A percentile compares a stretch with the other conserved stretches of the same genome.
These are phyloP conservation scores for Cladosporium sp. DNA, from an alignment of 2,329 filamentous ascomycete genomes.

Conservation along the genomic window DNA sequence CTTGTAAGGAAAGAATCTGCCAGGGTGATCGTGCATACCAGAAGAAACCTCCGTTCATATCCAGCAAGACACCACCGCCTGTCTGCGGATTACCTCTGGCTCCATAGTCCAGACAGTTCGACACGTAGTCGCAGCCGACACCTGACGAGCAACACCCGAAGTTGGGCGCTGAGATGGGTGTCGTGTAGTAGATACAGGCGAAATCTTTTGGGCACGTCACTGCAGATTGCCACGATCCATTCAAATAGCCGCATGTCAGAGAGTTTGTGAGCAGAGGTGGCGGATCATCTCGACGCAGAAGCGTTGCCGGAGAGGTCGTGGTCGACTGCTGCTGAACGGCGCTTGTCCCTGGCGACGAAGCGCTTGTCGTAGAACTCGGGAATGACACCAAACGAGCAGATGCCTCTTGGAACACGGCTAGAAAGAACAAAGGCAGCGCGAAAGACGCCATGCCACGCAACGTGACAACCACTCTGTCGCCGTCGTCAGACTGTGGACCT, in stretches of 20 bases:
- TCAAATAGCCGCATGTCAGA: slow-evolving; percentile 8
- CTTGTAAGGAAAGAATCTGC: not conserved
- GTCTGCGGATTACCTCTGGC: not conserved
- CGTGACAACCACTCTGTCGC: no score
- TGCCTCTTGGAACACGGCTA: no score
- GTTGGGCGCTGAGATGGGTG: slow-evolving; percentile 2
- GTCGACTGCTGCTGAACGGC: no score
- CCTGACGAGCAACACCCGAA: slow-evolving; percentile 10
- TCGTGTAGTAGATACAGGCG: slow-evolving; percentile 7
- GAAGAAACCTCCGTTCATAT: not conserved
- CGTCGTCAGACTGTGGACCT: no score
- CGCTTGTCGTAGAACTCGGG: no score
- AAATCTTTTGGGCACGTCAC: slow-evolving; percentile 1
- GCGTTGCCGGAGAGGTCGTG: not conserved
- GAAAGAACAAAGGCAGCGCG: no score
- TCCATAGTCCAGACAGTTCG: slow-evolving; percentile 6
- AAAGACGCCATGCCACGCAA: no score
- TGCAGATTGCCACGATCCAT: slow-evolving; percentile 7
- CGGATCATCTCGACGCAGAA: not conserved
- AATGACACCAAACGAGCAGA: no score
- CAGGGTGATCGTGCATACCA: not conserved
- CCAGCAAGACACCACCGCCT: not conserved
- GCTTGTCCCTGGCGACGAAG: no score
- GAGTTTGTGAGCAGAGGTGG: slow-evolving; percentile 3
- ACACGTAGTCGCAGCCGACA: slow-evolving; percentile 6